Base-by-base conservation (phyloP, 2,329 filamentous ascomycete genomes). In the Pezicula neosporulosa region DNA sequence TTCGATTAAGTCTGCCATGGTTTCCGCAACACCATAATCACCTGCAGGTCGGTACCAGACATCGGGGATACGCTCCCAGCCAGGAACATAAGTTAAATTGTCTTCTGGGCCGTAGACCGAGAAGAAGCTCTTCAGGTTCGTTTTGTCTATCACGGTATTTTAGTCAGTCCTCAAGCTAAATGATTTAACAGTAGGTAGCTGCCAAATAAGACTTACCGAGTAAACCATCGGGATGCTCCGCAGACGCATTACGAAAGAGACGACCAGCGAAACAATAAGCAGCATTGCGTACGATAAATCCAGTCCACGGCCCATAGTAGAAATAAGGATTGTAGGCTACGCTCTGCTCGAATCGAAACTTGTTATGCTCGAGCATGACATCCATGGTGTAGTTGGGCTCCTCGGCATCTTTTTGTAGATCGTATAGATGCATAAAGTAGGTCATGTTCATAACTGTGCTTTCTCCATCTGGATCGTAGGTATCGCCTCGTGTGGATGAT, bases 221-320 rank as follows among this genome's bases (percentile, higher is more conserved):
- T 4, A 60, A 45, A 8, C 65, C 65, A 18, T 61, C 60, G 1
- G 62, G 63, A 41, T 63, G 52, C 37, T 63, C 60, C 1, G 52
- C 56, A 3, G 64, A 64, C n/a, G 64, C 57, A 45, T 68, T 68
- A 13, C 54, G 56, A 51, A 68, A 65, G 49, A 66, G 60, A 13
- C 60, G 55, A 48, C 59, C 61, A 33, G 63, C 52, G 47, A 69
- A 67, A 6, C 56, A 57, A 47, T 60, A 66, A 10, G 54, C 65
- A 13, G 62, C 64, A 27, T 56, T 60, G 9, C 47, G 52, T 35
- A 64, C 64, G 12, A 63, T 24, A 19, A 77, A 66, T 13, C 78
- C 77, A 2, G 74, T 77, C 48, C 75, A 72, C 1, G 77, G 78
- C 1, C 76, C 76, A 42, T 75, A 78, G 63, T 76, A 81, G 60